These are phyloP conservation scores for Penicillium decumbens DNA, from an alignment of 2,329 filamentous ascomycete species.

Conservation along the genomic window DNA sequence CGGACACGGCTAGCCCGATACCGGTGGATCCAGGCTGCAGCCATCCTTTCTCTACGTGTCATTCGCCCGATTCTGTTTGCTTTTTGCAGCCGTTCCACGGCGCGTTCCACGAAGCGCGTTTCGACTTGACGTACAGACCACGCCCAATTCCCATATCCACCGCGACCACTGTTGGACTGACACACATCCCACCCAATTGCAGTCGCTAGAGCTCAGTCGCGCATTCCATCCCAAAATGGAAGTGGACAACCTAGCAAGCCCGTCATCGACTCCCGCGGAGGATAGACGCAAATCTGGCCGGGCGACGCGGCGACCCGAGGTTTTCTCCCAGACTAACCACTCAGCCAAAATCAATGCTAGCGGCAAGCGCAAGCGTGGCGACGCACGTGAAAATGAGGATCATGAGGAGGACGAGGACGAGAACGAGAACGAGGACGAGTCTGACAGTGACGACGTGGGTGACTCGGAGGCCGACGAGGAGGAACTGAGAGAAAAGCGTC, in stretches of 20 bases:
- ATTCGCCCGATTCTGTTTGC: slow-evolving; percentile 7
- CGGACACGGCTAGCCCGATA: background rate
- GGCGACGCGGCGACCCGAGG: slow-evolving; percentile 40
- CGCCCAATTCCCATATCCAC: background rate
- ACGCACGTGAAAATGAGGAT: slow-evolving; percentile 36
- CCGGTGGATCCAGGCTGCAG: background rate
- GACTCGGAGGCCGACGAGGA: slow-evolving; percentile 46
- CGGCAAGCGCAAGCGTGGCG: slow-evolving; percentile 50
- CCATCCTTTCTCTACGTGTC: background rate
- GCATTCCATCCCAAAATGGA: slow-evolving; percentile 15
- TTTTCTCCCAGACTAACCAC: slow-evolving; percentile 39
- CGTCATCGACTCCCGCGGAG: slow-evolving; percentile 23
- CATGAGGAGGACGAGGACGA: slow-evolving; percentile 34
- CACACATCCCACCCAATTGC: slow-evolving; percentile 7
- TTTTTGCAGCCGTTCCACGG: slow-evolving; percentile 19
- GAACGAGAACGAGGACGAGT: slow-evolving; percentile 34
- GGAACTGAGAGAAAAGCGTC: slow-evolving; percentile 44
- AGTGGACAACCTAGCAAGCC: slow-evolving; percentile 17
- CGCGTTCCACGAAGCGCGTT: slow-evolving; percentile 25
- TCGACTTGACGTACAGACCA: slow-evolving; percentile 11
- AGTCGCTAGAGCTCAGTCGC: background rate
- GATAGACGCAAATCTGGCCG: slow-evolving; percentile 45
- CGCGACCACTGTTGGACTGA: slow-evolving; percentile 1
- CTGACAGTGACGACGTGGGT: slow-evolving; percentile 38
- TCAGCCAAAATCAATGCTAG: slow-evolving; percentile 27